Percentiles rank a stretch among this genome's conserved stretches.
These are phyloP conservation scores for Aspergillus thermomutatus DNA, from an alignment of 2,329 filamentous ascomycete species.

Conservation along the genomic window DNA sequence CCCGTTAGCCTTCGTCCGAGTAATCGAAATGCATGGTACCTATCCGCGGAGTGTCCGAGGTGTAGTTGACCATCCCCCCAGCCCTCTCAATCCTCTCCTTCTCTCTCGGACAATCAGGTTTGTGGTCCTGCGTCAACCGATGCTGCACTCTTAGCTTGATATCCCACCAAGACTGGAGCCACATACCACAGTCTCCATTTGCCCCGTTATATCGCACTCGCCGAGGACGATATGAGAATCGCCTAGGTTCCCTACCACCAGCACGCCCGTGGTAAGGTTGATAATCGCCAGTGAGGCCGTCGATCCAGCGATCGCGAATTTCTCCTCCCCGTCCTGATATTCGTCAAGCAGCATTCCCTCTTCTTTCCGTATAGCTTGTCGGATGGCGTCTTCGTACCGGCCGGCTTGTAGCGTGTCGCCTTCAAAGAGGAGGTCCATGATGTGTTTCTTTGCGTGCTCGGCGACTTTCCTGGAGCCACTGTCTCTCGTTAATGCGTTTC, in stretches of 20 bases:
- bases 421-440: background rate
- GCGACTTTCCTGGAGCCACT: constrained; percentile 5
- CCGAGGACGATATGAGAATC: constrained; percentile 4
- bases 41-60: constrained; percentile 1
- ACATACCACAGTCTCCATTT: background rate
- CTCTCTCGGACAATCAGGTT: constrained; percentile 2
- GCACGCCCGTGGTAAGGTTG: constrained; percentile 1
- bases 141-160: background rate
- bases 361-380: constrained; percentile 1
- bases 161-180: too few species aligned
- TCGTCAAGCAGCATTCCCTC: constrained; percentile 1
- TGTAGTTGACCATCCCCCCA: background rate
- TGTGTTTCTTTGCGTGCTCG: background rate
- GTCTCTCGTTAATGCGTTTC: background rate
- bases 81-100: constrained; percentile 7
- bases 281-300: constrained; percentile 3
- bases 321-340: constrained; percentile 2
- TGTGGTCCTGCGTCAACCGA: constrained; percentile 5
- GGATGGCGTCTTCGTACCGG: constrained; percentile 4
- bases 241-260: constrained; percentile 9
- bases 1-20: background rate
- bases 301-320: constrained; percentile 4
- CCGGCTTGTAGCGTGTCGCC: background rate
- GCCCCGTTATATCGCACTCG: background rate
- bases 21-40: background rate